Evolutionary conservation across 2,329 filamentous ascomycete species (phyloP).

Genomic region (Sporothrix brunneoviolacea): DNA sequence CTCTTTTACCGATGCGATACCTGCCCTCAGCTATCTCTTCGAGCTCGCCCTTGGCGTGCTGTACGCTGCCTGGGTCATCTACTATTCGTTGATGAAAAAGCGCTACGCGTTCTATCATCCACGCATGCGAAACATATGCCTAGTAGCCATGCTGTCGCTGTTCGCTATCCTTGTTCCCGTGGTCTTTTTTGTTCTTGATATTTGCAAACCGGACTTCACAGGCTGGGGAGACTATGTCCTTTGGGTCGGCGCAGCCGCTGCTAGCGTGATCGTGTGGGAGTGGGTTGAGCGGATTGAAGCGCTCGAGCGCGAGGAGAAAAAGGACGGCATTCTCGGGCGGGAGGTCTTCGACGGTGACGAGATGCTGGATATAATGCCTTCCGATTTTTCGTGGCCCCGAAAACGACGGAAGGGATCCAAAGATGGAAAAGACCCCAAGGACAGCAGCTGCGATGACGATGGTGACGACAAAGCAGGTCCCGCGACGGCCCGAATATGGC

Average conservation of each 20-base stretch:
- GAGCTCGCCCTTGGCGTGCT: slow-evolving; percentile 78
- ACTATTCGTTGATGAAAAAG: slow-evolving; percentile 87
- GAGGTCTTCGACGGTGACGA: slow-evolving; percentile 94
- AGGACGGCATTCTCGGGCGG: slow-evolving; percentile 82
- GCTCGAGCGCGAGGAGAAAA: slow-evolving; percentile 85
- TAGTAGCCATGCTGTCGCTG: slow-evolving; percentile 73
- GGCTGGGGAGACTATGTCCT: slow-evolving; percentile 93
- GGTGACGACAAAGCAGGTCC: slow-evolving; percentile 19
- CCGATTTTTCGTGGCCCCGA: slow-evolving; percentile 43
- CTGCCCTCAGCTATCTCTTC: slow-evolving; percentile 85
- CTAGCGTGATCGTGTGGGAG: slow-evolving; percentile 96
- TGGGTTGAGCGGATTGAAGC: slow-evolving; percentile 96
- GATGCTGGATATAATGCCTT: slow-evolving; percentile 63
- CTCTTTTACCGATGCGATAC: slow-evolving; percentile 81
- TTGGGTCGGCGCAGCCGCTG: slow-evolving; percentile 92
- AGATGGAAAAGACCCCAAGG: slow-evolving; percentile 27
- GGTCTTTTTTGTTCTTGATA: slow-evolving; percentile 89
- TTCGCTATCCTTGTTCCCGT: slow-evolving; percentile 80
- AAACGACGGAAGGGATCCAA: slow-evolving; percentile 26
- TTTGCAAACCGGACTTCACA: slow-evolving; percentile 75
- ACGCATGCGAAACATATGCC: slow-evolving; percentile 80
- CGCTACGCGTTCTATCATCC: slow-evolving; percentile 86
- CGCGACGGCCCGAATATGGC: slow-evolving; percentile 3
- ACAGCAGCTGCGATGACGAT: slow-evolving; percentile 29
- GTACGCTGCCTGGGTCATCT: slow-evolving; percentile 90